These are phyloP conservation scores for Spathaspora gorwiae DNA, from an alignment of 805 yeast species.

Conservation along the genomic window DNA sequence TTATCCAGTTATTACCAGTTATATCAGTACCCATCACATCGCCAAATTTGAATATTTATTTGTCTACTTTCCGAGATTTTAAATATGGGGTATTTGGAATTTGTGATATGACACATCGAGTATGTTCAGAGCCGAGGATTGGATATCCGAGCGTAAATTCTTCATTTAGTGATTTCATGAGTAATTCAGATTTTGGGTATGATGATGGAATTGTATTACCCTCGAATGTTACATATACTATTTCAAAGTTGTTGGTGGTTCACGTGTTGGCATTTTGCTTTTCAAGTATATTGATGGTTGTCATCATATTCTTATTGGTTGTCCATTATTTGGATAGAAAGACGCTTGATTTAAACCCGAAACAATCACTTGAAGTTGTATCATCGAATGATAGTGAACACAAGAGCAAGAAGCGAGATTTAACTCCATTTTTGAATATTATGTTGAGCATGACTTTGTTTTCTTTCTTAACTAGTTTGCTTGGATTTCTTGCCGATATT, in stretches of 20 bases:
- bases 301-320: slow-evolving; percentile 7
- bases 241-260: slow-evolving; percentile 38
- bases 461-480: slow-evolving; percentile 61
- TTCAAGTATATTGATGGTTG: slow-evolving; percentile 16
- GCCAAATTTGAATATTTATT: slow-evolving; percentile 18
- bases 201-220: slow-evolving; percentile 32
- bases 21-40: slow-evolving; percentile 40
- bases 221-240: slow-evolving; percentile 33
- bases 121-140: slow-evolving; percentile 30
- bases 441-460: slow-evolving; percentile 60
- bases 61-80: slow-evolving; percentile 27
- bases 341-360: too few relatives aligned
- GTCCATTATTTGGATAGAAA: slow-evolving; percentile 1
- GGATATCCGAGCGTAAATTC: slow-evolving; percentile 31
- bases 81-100: slow-evolving; percentile 44
- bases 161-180: slow-evolving; percentile 9
- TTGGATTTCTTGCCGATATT: slow-evolving; percentile 80
- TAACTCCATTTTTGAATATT: slow-evolving; percentile 40
- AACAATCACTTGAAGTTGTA: background rate
- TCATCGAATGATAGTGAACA: slow-evolving; percentile 1
- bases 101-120: slow-evolving; percentile 23
- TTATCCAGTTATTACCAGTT: slow-evolving; percentile 36
- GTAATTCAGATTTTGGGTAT: slow-evolving; percentile 3
- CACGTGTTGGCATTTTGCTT: slow-evolving; percentile 38
- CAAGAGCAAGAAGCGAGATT: slow-evolving; percentile 10